Conservation (phyloP, 2,329 filamentous ascomycete species). For the Penicillium sp. region DNA sequence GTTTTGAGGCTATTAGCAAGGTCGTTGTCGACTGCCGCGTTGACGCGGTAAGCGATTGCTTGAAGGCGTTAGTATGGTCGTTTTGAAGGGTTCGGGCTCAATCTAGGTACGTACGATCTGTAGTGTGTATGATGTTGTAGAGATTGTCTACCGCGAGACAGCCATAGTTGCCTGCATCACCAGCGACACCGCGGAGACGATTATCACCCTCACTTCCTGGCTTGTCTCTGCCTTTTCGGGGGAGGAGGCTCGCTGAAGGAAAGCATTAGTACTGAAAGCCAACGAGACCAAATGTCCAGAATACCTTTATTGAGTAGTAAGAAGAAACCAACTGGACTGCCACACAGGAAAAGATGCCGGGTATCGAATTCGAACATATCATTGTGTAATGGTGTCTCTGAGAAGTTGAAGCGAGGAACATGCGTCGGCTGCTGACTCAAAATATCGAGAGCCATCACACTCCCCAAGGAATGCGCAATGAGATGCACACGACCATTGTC, state of each 20-base stretch:
- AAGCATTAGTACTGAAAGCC: slow-evolving; percentile 9
- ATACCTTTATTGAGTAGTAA: slow-evolving; percentile 70
- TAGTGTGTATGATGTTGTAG: slow-evolving; percentile 83
- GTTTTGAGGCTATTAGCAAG: slow-evolving; percentile 75
- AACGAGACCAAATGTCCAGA: slow-evolving; percentile 16
- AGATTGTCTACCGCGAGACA: slow-evolving; percentile 93
- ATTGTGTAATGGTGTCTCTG: slow-evolving; percentile 41
- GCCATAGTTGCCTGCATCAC: slow-evolving; percentile 76
- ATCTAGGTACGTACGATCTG: slow-evolving; percentile 51
- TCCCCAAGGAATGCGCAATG: slow-evolving; percentile 89
- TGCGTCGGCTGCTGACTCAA: slow-evolving; percentile 82
- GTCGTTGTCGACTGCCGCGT: slow-evolving; percentile 78
- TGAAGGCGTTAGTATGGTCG: slow-evolving; percentile 52
- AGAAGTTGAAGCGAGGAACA: slow-evolving; percentile 52
- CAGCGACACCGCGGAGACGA: slow-evolving; percentile 62
- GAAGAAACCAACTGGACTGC: slow-evolving; percentile 91
- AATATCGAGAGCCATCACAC: slow-evolving; percentile 90
- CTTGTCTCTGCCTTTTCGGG: slow-evolving; percentile 73
- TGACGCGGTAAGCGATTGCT: slow-evolving; percentile 86
- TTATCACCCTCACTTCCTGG: slow-evolving; percentile 68
- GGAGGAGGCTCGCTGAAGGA: slow-evolving; percentile 60
- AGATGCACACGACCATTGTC: slow-evolving; percentile 82
- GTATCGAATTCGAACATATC: slow-evolving; percentile 87
- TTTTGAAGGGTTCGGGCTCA: background rate
- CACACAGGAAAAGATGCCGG: slow-evolving; percentile 81